Percentiles rank a stretch among this genome's conserved stretches.
These are phyloP conservation scores for Botrytis paeoniae DNA, from an alignment of 2,329 filamentous ascomycete genomes.

Conservation along the genomic window DNA sequence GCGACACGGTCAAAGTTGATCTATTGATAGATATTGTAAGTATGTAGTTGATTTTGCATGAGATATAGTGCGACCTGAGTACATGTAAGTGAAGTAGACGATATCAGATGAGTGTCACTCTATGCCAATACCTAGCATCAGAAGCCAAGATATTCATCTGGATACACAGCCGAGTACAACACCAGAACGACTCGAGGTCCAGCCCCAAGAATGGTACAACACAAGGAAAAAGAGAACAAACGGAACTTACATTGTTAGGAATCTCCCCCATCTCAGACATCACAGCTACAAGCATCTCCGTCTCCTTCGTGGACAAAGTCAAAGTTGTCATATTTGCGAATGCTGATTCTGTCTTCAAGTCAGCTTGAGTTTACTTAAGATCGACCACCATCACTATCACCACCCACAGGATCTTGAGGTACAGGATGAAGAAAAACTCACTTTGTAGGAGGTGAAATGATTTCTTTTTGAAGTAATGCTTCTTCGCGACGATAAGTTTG, in stretches of 20 bases:
- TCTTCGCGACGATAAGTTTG: not conserved
- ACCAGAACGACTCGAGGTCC: too few species aligned
- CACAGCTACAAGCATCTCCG: constrained; percentile 21
- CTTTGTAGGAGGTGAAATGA: not conserved
- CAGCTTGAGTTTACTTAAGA: not conserved
- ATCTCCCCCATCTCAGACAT: constrained; percentile 23
- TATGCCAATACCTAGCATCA: too few species aligned
- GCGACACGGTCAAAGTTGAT: constrained; percentile 45
- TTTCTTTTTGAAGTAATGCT: not conserved
- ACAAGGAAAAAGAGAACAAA: not conserved
- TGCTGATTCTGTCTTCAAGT: not conserved
- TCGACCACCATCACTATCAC: not conserved
- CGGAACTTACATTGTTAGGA: constrained; percentile 15
- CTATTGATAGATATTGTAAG: constrained; percentile 17
- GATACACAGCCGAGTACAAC: too few species aligned
- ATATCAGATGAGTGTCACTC: not conserved
- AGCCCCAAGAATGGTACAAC: fast-evolving
- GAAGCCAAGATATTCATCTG: not conserved
- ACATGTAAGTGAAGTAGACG: not conserved
- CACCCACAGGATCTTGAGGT: not conserved
- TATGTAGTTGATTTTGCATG: not conserved
- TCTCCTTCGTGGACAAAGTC: constrained; percentile 20
- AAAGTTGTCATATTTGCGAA: constrained; percentile 10
- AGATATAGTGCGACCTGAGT: fast-evolving
- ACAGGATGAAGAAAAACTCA: not conserved